Evolutionary conservation across 73 alveolate genomes (phyloP), one percentile per base, ranked within the genome.

Genomic region (Stentor roeselii): DNA sequence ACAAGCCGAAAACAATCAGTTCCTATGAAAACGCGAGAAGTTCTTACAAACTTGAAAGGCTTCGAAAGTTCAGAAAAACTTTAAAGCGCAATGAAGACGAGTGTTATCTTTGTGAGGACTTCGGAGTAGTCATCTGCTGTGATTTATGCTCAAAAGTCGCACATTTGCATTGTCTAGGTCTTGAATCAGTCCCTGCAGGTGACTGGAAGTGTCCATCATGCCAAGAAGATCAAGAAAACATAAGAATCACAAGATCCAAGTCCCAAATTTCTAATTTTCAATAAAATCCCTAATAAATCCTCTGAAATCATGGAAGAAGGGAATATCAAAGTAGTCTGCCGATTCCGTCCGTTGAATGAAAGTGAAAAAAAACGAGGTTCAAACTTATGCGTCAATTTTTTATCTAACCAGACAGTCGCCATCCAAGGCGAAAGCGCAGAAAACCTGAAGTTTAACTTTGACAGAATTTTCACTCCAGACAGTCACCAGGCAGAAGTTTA

Each of bases 401-500:
- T 15, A 21, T 21, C 27, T 15, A 15, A 58, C 74, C n/a, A 58
- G 27, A 15, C 14, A 15, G 14, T 15, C 14, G n/a, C 74, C n/a
- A 58, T 58, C 14, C n/a, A 58, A 15, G 27, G 74, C 74, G 14
- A 21, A 58, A 58, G 74, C 14, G n/a, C n/a, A 58, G 74, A 15
- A 58, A 15, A 15, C 74, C 74, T 15, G 27, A 21, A 58, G n/a
- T 58, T 58, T 58, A 21, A 14, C 14, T 58, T 58, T 58, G 74
- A 58, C n/a, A 58, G n/a, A 15, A 58, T 58, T 58, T 58, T 58
- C n/a, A 21, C 27, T 58, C 74, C 74, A 58, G n/a, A 58, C n/a
- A 21, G n/a, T 58, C 14, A 14, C n/a, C n/a, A 58, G 50, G 39
- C 3, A 36, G 11, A 14, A 3, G 89, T 97, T 42, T 97, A 94